A percentile compares a stretch with the other conserved stretches of the same genome.
Conservation (phyloP, 2,329 filamentous ascomycete species). For the Aspergillus clavatus region DNA sequence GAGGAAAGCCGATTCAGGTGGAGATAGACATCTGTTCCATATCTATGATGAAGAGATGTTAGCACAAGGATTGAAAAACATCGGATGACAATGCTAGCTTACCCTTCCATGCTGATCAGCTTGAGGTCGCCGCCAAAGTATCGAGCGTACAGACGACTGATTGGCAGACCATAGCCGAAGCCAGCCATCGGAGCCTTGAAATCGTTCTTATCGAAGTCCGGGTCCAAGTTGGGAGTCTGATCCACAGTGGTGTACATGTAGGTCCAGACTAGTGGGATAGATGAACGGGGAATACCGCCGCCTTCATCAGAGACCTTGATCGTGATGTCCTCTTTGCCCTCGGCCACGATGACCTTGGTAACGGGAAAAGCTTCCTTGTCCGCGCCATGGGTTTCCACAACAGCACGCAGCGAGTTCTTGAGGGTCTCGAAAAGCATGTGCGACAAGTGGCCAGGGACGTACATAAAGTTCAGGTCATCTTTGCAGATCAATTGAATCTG, state of each 20-base stretch:
- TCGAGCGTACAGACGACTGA: slow-evolving; percentile 86
- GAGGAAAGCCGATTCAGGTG: slow-evolving; percentile 94
- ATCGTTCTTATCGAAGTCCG: slow-evolving; percentile 97
- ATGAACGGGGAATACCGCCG: slow-evolving; percentile 85
- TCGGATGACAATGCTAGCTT: slow-evolving; percentile 36
- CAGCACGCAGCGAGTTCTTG: slow-evolving; percentile 95
- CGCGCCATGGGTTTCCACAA: slow-evolving; percentile 90
- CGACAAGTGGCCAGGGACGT: slow-evolving; percentile 95
- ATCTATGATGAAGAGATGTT: slow-evolving; percentile 54
- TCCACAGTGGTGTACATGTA: slow-evolving; percentile 99
- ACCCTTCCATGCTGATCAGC: slow-evolving; percentile 99
- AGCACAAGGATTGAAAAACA: background rate
- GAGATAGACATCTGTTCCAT: slow-evolving; percentile 97
- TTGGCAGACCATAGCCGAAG: slow-evolving; percentile 95
- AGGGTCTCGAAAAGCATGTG: slow-evolving; percentile 99
- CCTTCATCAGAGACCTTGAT: slow-evolving; percentile 98
- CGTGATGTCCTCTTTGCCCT: slow-evolving; percentile 97
- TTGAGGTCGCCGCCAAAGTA: slow-evolving; percentile 98
- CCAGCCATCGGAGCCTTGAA: slow-evolving; percentile 99
- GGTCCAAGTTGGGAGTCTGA: slow-evolving; percentile 87
- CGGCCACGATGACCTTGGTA: slow-evolving; percentile 94
- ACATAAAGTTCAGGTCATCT: slow-evolving; percentile 96
- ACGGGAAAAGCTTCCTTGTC: slow-evolving; percentile 95
- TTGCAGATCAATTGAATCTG: slow-evolving; percentile 96
- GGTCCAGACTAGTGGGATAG: slow-evolving; percentile 98